Evolutionary conservation across 768 basidiomycete species (phyloP).

Genomic region (Lactifluus rugatus): DNA sequence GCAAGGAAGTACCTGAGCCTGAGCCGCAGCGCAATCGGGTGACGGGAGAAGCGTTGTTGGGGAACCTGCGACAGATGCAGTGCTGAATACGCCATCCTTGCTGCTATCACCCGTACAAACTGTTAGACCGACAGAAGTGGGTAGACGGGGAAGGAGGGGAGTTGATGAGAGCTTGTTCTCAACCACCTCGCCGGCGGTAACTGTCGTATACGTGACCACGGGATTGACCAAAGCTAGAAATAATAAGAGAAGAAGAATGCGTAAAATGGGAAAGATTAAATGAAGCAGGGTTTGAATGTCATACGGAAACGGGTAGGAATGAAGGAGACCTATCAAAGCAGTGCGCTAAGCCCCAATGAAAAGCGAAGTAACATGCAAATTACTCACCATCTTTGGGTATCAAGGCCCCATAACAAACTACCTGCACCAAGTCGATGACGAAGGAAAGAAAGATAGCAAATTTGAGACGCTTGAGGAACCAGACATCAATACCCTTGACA

Average conservation of each 20-base stretch:
- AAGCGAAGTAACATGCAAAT: neutral
- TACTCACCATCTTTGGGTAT: conserved; percentile 15
- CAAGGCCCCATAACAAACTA: too few relatives aligned
- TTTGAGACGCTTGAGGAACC: too few relatives aligned
- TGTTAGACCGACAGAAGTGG: conserved; percentile 26
- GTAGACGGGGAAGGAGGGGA: conserved; percentile 60
- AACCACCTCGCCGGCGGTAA: conserved; percentile 29
- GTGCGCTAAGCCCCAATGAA: neutral
- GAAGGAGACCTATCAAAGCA: too few relatives aligned
- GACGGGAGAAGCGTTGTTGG: too few relatives aligned
- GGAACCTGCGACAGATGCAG: too few relatives aligned
- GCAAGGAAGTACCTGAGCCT: too few relatives aligned
- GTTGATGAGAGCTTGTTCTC: conserved; percentile 41
- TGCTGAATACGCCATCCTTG: conserved; percentile 20
- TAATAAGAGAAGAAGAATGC: conserved; percentile 28
- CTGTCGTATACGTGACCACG: conserved; percentile 50
- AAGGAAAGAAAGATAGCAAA: conserved; percentile 29
- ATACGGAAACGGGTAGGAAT: too few relatives aligned
- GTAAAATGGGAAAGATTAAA: too few relatives aligned
- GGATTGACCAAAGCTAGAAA: conserved; percentile 55
- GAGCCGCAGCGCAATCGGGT: neutral
- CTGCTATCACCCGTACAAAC: too few relatives aligned
- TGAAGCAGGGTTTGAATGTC: too few relatives aligned
- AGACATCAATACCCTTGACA: too few relatives aligned
- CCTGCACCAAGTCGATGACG: conserved; percentile 38